Conservation (phyloP, 768 basidiomycete species). For the Tephrocybe sp. region DNA sequence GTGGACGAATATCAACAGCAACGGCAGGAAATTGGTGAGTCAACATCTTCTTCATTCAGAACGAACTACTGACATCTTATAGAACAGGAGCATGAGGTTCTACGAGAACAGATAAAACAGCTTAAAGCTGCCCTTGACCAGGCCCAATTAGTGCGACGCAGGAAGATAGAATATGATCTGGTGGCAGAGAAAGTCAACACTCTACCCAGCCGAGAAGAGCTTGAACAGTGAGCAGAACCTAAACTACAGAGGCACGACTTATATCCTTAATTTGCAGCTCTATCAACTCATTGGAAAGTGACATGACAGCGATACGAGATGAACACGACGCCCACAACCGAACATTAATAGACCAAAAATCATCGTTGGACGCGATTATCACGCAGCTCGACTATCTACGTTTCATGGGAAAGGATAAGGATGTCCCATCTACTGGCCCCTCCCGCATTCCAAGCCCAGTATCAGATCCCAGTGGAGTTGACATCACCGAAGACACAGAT, state of each 20-base stretch:
- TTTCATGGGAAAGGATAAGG: slow-evolving; percentile 67
- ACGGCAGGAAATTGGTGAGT: slow-evolving; percentile 67
- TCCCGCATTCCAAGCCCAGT: slow-evolving; percentile 50
- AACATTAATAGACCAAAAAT: slow-evolving; percentile 64
- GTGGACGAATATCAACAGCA: slow-evolving; percentile 82
- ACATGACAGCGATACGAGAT: slow-evolving; percentile 68
- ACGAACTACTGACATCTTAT: slow-evolving; percentile 4
- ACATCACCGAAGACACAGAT: slow-evolving; percentile 15
- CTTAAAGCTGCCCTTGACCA: slow-evolving; percentile 75
- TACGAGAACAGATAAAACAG: slow-evolving; percentile 71
- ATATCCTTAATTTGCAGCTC: slow-evolving; percentile 37
- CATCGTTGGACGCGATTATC: slow-evolving; percentile 64
- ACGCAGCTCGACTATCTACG: slow-evolving; percentile 58
- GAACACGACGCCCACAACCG: slow-evolving; percentile 76
- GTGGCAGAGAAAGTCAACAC: slow-evolving; percentile 82
- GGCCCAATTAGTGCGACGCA: slow-evolving; percentile 68
- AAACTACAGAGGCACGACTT: not conserved
- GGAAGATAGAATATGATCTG: slow-evolving; percentile 85
- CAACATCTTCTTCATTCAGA: not conserved
- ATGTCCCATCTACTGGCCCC: slow-evolving; percentile 39
- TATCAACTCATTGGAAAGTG: slow-evolving; percentile 69
- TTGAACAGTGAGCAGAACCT: slow-evolving; percentile 60
- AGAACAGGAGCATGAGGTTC: slow-evolving; percentile 71
- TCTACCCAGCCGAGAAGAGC: slow-evolving; percentile 71
- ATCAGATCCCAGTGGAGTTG: slow-evolving; percentile 28